Base-by-base conservation (phyloP, 441 rosid genomes). In the Breynia disticha region DNA sequence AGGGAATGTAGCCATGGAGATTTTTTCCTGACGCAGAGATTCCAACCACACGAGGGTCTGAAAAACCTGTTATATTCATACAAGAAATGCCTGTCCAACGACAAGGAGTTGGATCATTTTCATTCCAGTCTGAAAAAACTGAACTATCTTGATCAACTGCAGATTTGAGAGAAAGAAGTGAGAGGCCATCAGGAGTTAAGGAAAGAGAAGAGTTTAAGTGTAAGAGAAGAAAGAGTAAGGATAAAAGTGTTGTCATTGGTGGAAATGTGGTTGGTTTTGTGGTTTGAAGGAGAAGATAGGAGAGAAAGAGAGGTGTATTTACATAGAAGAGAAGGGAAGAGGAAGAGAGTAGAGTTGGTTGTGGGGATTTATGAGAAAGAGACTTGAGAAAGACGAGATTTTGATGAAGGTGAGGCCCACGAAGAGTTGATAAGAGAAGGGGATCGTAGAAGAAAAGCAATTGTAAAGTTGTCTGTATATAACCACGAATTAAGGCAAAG, bases 41-140 rank as follows among this genome's bases (percentile, higher is more conserved):
- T 14, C 91, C 91, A 22, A 89, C 94, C 37, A 91, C 98, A 38
- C 95, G 87, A 0, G 79, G 75, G 66, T 58, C 74, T 0, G 85
- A 48, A 48, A 59, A 61, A 2, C 70, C 86, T 13, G 87, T 55
- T 47, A 81, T 58, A 72, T 85, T 87, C 80, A 68, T 80, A 68
- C 96, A 91, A 15, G 95, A 78, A 63, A 91, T 60, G 49, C 97
- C 98, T 1, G 85, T 58, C 98, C 97, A 91, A 38, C 55, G 68
- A 32, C 97, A 91, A 0, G 98, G 98, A 2, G 78, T 80, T 46
- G 79, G 42, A 56, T 88, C 95, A 24, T 79, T 66, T 11, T 82
- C 79, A 73, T 81, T 73, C 98, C 98, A 91, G 67, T 79, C 86
- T 56, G 97, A 62, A 67, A 88, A 81, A 37, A 71, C 69, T 13